These are phyloP conservation scores for Ustilago hordei DNA, from an alignment of 1,284 basidiomycete species.

Conservation along the genomic window DNA sequence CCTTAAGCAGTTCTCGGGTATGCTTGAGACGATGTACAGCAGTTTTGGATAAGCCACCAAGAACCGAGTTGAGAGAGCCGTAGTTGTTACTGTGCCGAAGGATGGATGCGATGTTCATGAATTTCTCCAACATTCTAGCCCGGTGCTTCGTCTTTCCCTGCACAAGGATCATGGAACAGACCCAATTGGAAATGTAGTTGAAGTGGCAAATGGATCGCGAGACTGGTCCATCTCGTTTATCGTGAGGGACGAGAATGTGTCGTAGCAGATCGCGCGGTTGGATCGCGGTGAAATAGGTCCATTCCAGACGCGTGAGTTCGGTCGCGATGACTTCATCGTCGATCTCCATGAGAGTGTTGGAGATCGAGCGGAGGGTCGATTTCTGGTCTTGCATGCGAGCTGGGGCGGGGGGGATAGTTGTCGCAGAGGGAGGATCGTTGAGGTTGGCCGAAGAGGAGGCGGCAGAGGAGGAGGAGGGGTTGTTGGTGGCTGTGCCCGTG, in stretches of 20 bases:
- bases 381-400: constrained; percentile 42
- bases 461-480: constrained; percentile 11
- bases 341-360: constrained; percentile 56
- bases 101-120: constrained; percentile 61
- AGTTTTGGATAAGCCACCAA: constrained; percentile 61
- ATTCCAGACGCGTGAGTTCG: constrained; percentile 62
- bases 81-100: constrained; percentile 63
- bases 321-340: constrained; percentile 58
- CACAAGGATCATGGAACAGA: constrained; percentile 63
- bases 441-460: constrained; percentile 20
- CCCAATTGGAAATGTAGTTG: constrained; percentile 65
- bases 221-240: constrained; percentile 56
- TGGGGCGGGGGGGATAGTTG: not conserved
- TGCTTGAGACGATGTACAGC: constrained; percentile 58
- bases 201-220: constrained; percentile 63
- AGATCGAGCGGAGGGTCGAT: constrained; percentile 48
- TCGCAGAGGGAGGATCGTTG: not conserved
- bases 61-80: constrained; percentile 60
- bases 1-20: constrained; percentile 59
- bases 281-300: constrained; percentile 60
- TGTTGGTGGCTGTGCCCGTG: constrained; percentile 5
- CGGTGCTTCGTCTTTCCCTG: constrained; percentile 61
- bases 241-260: constrained; percentile 58
- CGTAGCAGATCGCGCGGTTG: constrained; percentile 61
- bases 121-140: constrained; percentile 63